phyloP scores from a whole-genome alignment of 2,329 filamentous ascomycete species.

The Trichophyton simii region DNA sequence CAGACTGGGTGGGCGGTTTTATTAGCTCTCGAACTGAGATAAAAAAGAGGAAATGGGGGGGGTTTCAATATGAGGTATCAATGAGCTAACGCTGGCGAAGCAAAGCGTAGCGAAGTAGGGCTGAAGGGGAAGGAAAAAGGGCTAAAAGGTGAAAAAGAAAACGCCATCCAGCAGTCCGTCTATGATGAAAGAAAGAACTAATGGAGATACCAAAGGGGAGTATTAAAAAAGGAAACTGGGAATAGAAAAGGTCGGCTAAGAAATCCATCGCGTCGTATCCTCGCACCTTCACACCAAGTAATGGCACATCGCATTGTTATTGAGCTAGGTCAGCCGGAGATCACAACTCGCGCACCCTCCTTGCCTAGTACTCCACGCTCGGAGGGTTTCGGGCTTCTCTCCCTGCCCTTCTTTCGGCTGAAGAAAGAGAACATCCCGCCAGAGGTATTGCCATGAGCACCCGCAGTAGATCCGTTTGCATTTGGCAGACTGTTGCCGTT shows the following conservation, averaged over 20 bases:
- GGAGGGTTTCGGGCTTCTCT: conserved; percentile 85
- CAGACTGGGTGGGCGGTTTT: not conserved
- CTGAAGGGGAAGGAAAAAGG: not conserved
- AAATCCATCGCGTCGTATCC: not conserved
- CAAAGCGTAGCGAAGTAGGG: not conserved
- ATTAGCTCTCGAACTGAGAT: not conserved
- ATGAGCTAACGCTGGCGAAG: not conserved
- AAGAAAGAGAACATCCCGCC: conserved; percentile 84
- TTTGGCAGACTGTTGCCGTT: not conserved
- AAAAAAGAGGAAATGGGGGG: not conserved
- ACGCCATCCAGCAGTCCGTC: not conserved
- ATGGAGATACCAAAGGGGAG: not conserved
- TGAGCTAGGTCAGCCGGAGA: conserved; percentile 37
- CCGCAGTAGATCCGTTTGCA: conserved; percentile 16
- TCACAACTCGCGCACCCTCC: conserved; percentile 75
- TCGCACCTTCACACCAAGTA: not conserved
- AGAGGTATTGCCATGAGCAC: conserved; percentile 42
- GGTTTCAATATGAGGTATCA: not conserved
- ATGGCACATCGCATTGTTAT: not conserved
- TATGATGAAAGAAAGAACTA: not conserved
- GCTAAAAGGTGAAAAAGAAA: not conserved
- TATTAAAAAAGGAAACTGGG: conserved; percentile 2
- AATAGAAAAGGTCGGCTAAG: not conserved
- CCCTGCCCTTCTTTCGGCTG: conserved; percentile 75
- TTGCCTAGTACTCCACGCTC: conserved; percentile 90